phyloP scores from a whole-genome alignment of 75 land plant genomes.

The Sequoiadendron giganteum region DNA sequence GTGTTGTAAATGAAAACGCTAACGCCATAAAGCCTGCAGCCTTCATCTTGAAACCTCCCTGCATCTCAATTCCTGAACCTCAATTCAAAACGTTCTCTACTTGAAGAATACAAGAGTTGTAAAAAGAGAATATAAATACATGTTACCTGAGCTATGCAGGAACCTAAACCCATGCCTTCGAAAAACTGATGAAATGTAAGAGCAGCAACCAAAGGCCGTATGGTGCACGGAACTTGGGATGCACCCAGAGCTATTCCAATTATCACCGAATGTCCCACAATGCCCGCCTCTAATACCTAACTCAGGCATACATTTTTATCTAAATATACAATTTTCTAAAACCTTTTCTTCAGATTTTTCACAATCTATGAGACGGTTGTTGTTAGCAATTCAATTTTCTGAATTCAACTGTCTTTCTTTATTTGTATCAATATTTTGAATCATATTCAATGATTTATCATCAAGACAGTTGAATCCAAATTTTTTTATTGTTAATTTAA shows the following conservation, averaged over 20 bases:
- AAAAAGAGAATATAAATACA: background rate
- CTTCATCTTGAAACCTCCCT: slow-evolving; percentile 18
- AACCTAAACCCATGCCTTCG: slow-evolving; percentile 41
- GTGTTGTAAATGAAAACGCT: slow-evolving; percentile 41
- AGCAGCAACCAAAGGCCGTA: slow-evolving; percentile 34
- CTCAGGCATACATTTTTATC: background rate
- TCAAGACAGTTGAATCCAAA: no score
- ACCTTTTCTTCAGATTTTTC: no score
- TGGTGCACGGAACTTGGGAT: slow-evolving; percentile 36
- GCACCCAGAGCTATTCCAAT: slow-evolving; percentile 46
- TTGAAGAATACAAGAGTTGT: background rate
- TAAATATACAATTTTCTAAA: background rate
- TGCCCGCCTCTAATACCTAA: slow-evolving; percentile 44
- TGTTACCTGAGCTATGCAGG: slow-evolving; percentile 29
- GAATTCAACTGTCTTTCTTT: no score
- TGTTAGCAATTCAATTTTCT: no score
- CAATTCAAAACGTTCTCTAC: background rate
- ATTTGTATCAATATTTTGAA: no score
- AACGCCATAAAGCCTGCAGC: slow-evolving; percentile 23
- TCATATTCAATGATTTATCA: no score
- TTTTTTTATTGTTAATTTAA: no score
- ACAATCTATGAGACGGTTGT: no score
- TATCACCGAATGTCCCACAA: slow-evolving; percentile 40
- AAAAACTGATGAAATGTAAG: slow-evolving; percentile 42
- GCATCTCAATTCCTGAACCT: background rate